Conservation (phyloP, 2,329 filamentous ascomycete species). For the Pezicula neosporulosa region DNA sequence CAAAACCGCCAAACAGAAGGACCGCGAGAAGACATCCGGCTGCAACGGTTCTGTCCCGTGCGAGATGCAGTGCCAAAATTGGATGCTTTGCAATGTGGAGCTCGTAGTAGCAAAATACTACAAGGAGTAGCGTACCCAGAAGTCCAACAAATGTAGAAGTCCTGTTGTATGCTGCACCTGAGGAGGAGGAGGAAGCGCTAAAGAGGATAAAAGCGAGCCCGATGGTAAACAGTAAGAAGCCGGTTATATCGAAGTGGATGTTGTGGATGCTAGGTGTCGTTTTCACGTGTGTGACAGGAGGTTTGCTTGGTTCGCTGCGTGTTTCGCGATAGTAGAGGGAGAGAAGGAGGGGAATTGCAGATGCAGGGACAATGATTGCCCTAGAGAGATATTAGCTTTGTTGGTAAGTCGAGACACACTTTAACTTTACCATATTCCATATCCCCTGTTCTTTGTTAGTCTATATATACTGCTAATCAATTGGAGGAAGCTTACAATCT, state of each 20-base stretch:
- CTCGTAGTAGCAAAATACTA: slow-evolving; percentile 1
- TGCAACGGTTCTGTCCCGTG: not conserved
- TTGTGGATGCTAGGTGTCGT: not conserved
- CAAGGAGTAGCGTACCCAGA: not conserved
- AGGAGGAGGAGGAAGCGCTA: not conserved
- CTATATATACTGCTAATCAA: not conserved
- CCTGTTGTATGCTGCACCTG: not conserved
- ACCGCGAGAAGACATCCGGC: not conserved
- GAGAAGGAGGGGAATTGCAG: slow-evolving; percentile 1
- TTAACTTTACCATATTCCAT: slow-evolving; percentile 1
- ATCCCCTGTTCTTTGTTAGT: not conserved
- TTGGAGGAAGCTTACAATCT: slow-evolving; percentile 1
- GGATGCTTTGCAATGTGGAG: not conserved
- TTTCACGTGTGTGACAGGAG: not conserved
- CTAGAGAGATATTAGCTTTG: not conserved
- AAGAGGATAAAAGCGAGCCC: slow-evolving; percentile 1
- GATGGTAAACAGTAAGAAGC: not conserved
- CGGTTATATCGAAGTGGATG: slow-evolving; percentile 1
- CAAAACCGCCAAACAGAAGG: not conserved
- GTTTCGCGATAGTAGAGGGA: not conserved
- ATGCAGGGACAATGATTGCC: not conserved
- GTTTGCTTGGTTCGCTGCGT: not conserved
- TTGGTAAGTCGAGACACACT: not conserved
- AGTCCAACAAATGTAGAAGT: not conserved
- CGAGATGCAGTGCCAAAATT: not conserved